These are phyloP conservation scores for Camelina sativa DNA, from an alignment of 345 rosid species.

Conservation along the genomic window DNA sequence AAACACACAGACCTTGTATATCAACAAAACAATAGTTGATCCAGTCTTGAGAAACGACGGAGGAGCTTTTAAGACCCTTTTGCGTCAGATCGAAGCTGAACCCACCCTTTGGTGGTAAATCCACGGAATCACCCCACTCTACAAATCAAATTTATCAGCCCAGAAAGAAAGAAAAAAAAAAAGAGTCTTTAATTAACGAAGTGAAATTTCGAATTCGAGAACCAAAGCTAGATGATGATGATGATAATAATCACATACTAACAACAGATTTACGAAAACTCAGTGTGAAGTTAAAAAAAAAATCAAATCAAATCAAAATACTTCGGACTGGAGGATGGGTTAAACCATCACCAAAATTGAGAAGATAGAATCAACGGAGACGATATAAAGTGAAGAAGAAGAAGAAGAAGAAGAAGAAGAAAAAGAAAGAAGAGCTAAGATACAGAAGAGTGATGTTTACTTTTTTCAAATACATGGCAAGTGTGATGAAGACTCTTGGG, in stretches of 20 bases:
- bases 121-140: conserved; percentile 32
- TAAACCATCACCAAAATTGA: background rate
- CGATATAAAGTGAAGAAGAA: background rate
- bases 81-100: conserved; percentile 77
- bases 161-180: background rate
- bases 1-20: conserved; percentile 60
- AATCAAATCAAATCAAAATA: conserved; percentile 1
- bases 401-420: too few species aligned
- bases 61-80: conserved; percentile 66
- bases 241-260: background rate
- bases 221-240: background rate
- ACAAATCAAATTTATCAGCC: too few species aligned
- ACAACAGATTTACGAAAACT: background rate
- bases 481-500: too few species aligned
- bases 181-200: background rate
- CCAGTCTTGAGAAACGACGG: conserved; percentile 84
- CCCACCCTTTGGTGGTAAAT: conserved; percentile 71
- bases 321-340: background rate
- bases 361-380: background rate
- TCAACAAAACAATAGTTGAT: conserved; percentile 89
- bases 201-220: background rate
- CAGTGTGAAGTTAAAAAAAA: too few species aligned
- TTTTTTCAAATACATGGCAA: too few species aligned
- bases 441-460: conserved; percentile 1
- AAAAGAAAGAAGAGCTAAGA: background rate